Percentiles rank a stretch among this genome's conserved stretches.
These are phyloP conservation scores for Fusarium verrucosum DNA, from an alignment of 2,329 filamentous ascomycete genomes.

Conservation along the genomic window DNA sequence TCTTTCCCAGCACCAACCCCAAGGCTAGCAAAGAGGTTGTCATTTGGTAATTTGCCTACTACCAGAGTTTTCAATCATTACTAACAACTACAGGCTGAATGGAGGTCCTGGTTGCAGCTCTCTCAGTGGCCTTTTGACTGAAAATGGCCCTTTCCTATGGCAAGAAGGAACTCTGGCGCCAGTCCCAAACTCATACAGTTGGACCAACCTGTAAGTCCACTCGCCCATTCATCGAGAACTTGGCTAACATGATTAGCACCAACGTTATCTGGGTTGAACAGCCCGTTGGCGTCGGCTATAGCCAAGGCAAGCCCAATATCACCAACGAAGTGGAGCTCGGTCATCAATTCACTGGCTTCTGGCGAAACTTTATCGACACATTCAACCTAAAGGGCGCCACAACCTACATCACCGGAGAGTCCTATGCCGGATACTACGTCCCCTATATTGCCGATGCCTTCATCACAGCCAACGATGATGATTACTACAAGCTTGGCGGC, in stretches of 20 bases:
- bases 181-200: slow-evolving; percentile 73
- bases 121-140: slow-evolving; percentile 65
- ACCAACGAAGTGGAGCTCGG: slow-evolving; percentile 74
- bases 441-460: slow-evolving; percentile 79
- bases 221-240: fast-evolving
- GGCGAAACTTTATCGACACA: slow-evolving; percentile 78
- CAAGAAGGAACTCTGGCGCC: slow-evolving; percentile 74
- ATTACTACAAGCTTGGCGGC: slow-evolving; percentile 73
- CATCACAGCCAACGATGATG: slow-evolving; percentile 70
- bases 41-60: slow-evolving; percentile 57
- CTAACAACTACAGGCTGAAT: slow-evolving; percentile 57
- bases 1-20: slow-evolving; percentile 67
- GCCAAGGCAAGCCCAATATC: slow-evolving; percentile 70
- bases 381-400: slow-evolving; percentile 74
- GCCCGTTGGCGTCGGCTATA: slow-evolving; percentile 73
- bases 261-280: slow-evolving; percentile 83
- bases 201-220: slow-evolving; percentile 66
- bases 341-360: slow-evolving; percentile 79
- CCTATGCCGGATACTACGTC: slow-evolving; percentile 73
- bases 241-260: slow-evolving; percentile 52
- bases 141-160: slow-evolving; percentile 80
- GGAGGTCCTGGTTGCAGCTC: slow-evolving; percentile 43
- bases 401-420: slow-evolving; percentile 77
- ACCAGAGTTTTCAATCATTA: fast-evolving
- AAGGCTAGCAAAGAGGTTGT: slow-evolving; percentile 65